Percentiles rank a stretch among this genome's conserved stretches.
Conservation (phyloP, 768 basidiomycete species). For the Russula virescens region DNA sequence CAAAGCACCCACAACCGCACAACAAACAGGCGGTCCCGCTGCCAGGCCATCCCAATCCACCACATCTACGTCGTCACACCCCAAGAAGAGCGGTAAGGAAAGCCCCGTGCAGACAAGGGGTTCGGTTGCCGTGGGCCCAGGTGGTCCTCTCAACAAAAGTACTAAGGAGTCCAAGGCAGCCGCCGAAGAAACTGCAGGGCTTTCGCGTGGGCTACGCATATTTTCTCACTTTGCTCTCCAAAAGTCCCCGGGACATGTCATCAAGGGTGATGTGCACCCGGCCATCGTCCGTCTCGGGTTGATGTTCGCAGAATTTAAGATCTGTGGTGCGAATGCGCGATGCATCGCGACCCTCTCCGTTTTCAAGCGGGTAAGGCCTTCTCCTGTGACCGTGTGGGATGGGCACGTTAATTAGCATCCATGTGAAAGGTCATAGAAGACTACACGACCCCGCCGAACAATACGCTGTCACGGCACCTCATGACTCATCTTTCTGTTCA, state of each 20-base stretch:
- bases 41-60: slow-evolving; percentile 11
- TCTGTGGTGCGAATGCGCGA: slow-evolving; percentile 91
- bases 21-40: not conserved
- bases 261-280: slow-evolving; percentile 89
- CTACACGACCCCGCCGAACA: slow-evolving; percentile 81
- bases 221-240: slow-evolving; percentile 83
- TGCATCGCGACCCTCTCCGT: slow-evolving; percentile 89
- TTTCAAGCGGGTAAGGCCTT: slow-evolving; percentile 74
- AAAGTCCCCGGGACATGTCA: slow-evolving; percentile 42
- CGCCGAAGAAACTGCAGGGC: slow-evolving; percentile 32
- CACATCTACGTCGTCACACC: not conserved
- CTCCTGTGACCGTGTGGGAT: slow-evolving; percentile 18
- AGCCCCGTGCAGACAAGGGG: slow-evolving; percentile 25
- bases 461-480: slow-evolving; percentile 83
- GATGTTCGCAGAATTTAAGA: slow-evolving; percentile 86
- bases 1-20: not conserved
- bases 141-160: slow-evolving; percentile 10
- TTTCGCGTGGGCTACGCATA: slow-evolving; percentile 66
- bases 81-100: slow-evolving; percentile 12
- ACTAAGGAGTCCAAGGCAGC: slow-evolving; percentile 24
- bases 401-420: slow-evolving; percentile 9
- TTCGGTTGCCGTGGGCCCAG: slow-evolving; percentile 20
- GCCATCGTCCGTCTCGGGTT: slow-evolving; percentile 80
- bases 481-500: slow-evolving; percentile 91
- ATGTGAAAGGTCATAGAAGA: slow-evolving; percentile 75